Percentiles rank a stretch among this genome's conserved stretches.
Evolutionary conservation across 208 protist genomes (phyloP).

Genomic region (Crithidia thermophila): DNA sequence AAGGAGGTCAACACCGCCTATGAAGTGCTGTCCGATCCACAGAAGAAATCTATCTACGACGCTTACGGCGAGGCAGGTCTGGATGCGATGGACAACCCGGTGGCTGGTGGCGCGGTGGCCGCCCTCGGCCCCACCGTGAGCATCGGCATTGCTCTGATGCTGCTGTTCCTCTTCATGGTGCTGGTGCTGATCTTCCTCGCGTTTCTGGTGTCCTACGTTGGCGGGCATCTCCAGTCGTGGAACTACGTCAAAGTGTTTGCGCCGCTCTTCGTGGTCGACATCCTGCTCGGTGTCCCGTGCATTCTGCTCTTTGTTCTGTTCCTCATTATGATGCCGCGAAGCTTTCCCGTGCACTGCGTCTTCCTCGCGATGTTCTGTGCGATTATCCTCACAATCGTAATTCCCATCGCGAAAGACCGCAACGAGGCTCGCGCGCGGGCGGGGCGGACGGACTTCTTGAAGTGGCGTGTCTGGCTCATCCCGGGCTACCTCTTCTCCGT

Average conservation of each 20-base stretch:
- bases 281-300: constrained; percentile 35
- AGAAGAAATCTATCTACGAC: constrained; percentile 69
- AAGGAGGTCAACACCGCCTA: constrained; percentile 94
- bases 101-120: constrained; percentile 32
- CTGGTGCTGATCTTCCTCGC: constrained; percentile 65
- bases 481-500: constrained; percentile 62
- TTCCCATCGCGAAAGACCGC: constrained; percentile 68
- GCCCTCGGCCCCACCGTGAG: constrained; percentile 19
- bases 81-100: constrained; percentile 45
- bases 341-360: constrained; percentile 13
- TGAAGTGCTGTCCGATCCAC: constrained; percentile 93
- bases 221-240: constrained; percentile 50
- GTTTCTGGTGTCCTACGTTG: constrained; percentile 57
- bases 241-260: constrained; percentile 81
- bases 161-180: constrained; percentile 28
- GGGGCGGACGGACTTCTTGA: constrained; percentile 42
- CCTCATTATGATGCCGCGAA: constrained; percentile 22
- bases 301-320: constrained; percentile 30
- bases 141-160: constrained; percentile 13
- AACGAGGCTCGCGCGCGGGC: constrained; percentile 37
- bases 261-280: constrained; percentile 60
- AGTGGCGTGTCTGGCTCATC: constrained; percentile 71
- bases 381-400: constrained; percentile 55
- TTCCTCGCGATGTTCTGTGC: constrained; percentile 36
- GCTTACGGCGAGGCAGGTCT: constrained; percentile 57